These are phyloP conservation scores for Pilatotrama ljubarskyi DNA, from an alignment of 768 basidiomycete genomes.

Conservation along the genomic window DNA sequence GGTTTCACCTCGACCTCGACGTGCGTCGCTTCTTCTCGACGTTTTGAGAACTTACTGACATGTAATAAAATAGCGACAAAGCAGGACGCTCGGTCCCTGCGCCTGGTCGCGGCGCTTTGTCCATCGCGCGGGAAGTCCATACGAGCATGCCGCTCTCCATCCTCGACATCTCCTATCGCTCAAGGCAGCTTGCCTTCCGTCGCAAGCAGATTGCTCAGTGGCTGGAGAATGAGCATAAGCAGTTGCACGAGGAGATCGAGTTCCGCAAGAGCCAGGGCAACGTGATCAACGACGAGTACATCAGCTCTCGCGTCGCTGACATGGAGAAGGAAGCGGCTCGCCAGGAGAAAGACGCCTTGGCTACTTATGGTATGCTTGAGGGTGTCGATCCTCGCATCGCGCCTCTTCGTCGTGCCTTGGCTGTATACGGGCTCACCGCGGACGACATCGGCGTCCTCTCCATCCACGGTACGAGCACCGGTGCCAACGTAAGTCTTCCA, in stretches of 20 bases:
- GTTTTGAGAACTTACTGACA: slow-evolving; percentile 2
- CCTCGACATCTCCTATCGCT: slow-evolving; percentile 84
- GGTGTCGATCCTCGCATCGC: slow-evolving; percentile 83
- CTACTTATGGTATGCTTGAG: slow-evolving; percentile 93
- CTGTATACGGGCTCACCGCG: slow-evolving; percentile 93
- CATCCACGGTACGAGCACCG: slow-evolving; percentile 87
- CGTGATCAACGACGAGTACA: slow-evolving; percentile 60
- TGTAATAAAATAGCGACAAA: slow-evolving; percentile 72
- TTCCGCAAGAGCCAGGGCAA: slow-evolving; percentile 55
- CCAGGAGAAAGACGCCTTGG: slow-evolving; percentile 93
- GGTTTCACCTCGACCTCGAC: slow-evolving; percentile 96
- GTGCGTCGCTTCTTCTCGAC: slow-evolving; percentile 45
- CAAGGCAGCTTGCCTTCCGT: slow-evolving; percentile 94
- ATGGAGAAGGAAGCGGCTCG: slow-evolving; percentile 88
- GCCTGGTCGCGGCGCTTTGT: slow-evolving; percentile 90
- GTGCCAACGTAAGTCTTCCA: slow-evolving; percentile 60
- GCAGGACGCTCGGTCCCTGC: slow-evolving; percentile 98
- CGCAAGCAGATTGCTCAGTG: slow-evolving; percentile 94
- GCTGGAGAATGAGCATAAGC: slow-evolving; percentile 84
- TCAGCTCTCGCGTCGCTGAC: slow-evolving; percentile 74
- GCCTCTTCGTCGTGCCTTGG: slow-evolving; percentile 92
- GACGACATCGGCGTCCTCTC: slow-evolving; percentile 92
- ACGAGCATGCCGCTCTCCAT: slow-evolving; percentile 77
- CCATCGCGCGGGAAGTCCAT: slow-evolving; percentile 82
- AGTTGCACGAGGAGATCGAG: slow-evolving; percentile 79